Evolutionary conservation across 139 green algal species (phyloP).

Genomic region (Zygnema cylindricum): DNA sequence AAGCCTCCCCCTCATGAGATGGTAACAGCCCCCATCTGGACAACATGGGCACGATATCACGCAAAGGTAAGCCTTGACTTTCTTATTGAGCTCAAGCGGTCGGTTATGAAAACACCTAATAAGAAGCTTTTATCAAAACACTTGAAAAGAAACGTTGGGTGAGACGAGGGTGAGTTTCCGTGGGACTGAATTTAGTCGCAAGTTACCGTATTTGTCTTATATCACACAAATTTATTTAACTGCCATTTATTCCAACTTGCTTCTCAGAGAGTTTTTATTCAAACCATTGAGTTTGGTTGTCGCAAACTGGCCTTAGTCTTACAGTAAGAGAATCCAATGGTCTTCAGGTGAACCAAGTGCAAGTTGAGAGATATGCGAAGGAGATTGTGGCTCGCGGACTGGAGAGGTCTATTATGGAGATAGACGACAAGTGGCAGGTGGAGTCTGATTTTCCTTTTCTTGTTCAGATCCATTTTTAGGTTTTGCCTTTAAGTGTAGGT

Average conservation of each 20-base stretch:
- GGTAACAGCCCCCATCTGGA: slow-evolving; percentile 72
- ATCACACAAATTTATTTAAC: too few species aligned
- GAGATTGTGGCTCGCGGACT: slow-evolving; percentile 70
- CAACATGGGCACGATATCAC: slow-evolving; percentile 75
- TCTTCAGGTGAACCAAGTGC: slow-evolving; percentile 64
- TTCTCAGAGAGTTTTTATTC: too few species aligned
- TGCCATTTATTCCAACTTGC: too few species aligned
- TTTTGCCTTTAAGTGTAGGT: too few species aligned
- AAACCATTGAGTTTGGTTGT: background rate
- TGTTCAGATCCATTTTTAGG: too few species aligned
- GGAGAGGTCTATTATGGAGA: slow-evolving; percentile 67
- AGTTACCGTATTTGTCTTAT: too few species aligned
- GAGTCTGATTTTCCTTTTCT: too few species aligned
- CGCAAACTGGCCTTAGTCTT: background rate
- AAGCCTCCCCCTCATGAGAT: slow-evolving; percentile 56
- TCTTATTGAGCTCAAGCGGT: background rate
- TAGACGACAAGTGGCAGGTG: slow-evolving; percentile 72
- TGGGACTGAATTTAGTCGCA: too few species aligned
- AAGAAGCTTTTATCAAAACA: too few species aligned
- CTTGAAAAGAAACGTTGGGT: too few species aligned
- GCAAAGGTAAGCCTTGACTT: slow-evolving; percentile 41
- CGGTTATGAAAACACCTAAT: too few species aligned
- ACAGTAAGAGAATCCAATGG: background rate
- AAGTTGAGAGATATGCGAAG: slow-evolving; percentile 70
- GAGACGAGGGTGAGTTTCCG: too few species aligned